Conservation (phyloP, 352 stramenopile genomes). For the Pythium dissotocum region DNA sequence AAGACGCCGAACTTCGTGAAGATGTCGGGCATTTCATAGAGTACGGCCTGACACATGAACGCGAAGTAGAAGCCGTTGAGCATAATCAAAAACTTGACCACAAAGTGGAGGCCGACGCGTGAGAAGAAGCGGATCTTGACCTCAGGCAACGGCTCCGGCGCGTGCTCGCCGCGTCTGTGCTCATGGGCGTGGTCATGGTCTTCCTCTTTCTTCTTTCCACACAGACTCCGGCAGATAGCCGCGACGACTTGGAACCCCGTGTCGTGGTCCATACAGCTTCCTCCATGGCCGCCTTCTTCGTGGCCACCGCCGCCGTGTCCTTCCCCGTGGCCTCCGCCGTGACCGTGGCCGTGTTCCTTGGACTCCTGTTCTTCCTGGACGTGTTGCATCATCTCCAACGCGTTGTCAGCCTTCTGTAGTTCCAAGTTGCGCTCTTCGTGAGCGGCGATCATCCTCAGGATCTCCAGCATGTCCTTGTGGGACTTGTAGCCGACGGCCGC, state of each 20-base stretch:
- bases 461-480: conserved; percentile 19
- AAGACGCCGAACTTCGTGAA: conserved; percentile 15
- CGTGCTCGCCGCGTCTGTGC: not conserved
- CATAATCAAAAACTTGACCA: conserved; percentile 29
- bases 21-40: conserved; percentile 24
- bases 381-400: conserved; percentile 23
- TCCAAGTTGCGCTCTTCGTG: conserved; percentile 19
- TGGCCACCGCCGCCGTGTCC: not conserved
- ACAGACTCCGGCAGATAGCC: conserved; percentile 12
- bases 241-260: conserved; percentile 19
- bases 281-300: conserved; percentile 10
- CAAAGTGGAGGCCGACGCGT: conserved; percentile 18
- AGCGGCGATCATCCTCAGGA: conserved; percentile 15
- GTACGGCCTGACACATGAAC: conserved; percentile 24
- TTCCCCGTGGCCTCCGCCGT: not conserved
- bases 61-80: conserved; percentile 28
- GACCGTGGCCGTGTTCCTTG: conserved; percentile 10
- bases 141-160: conserved; percentile 6
- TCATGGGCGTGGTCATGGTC: conserved; percentile 1
- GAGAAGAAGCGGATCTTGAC: conserved; percentile 29
- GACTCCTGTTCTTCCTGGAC: conserved; percentile 23
- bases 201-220: conserved; percentile 18
- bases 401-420: conserved; percentile 10
- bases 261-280: conserved; percentile 20
- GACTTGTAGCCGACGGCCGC: conserved; percentile 19